Conservation (phyloP, 208 protist genomes). For the Trypanosoma congolense region DNA sequence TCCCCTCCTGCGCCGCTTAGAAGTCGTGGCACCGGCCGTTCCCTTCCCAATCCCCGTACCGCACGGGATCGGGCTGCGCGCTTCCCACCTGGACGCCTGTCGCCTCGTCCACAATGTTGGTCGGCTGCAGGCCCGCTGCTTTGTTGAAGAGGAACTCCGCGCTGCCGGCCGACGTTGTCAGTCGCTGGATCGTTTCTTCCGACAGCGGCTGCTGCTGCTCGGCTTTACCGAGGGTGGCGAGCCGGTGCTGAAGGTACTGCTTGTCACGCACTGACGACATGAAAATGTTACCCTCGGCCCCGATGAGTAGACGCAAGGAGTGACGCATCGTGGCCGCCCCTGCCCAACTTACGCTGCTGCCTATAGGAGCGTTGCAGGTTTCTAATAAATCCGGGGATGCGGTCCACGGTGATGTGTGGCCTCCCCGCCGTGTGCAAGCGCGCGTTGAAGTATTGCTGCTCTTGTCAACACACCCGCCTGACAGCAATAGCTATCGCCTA, state of each 20-base stretch:
- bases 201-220: slow-evolving; percentile 58
- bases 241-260: slow-evolving; percentile 77
- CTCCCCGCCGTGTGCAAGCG: no score
- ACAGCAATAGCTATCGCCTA: no score
- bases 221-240: slow-evolving; percentile 66
- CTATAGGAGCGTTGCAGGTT: no score
- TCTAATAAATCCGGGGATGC: no score
- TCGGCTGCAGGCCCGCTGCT: slow-evolving; percentile 63
- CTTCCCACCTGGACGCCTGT: slow-evolving; percentile 80
- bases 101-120: slow-evolving; percentile 82
- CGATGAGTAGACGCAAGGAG: slow-evolving; percentile 50
- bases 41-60: slow-evolving; percentile 88
- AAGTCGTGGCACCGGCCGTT: slow-evolving; percentile 89
- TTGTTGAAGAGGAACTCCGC: slow-evolving; percentile 85
- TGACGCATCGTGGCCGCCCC: slow-evolving; percentile 51
- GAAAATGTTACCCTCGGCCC: slow-evolving; percentile 60
- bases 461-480: no score
- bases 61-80: slow-evolving; percentile 74
- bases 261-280: slow-evolving; percentile 74
- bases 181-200: slow-evolving; percentile 72
- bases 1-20: slow-evolving; percentile 14
- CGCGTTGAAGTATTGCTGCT: no score
- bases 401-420: no score
- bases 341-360: no score
- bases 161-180: slow-evolving; percentile 77